Evolutionary conservation across 2,329 filamentous ascomycete species (phyloP), one percentile per base, ranked within the genome.

Genomic region (Microthyrium microscopicum): DNA sequence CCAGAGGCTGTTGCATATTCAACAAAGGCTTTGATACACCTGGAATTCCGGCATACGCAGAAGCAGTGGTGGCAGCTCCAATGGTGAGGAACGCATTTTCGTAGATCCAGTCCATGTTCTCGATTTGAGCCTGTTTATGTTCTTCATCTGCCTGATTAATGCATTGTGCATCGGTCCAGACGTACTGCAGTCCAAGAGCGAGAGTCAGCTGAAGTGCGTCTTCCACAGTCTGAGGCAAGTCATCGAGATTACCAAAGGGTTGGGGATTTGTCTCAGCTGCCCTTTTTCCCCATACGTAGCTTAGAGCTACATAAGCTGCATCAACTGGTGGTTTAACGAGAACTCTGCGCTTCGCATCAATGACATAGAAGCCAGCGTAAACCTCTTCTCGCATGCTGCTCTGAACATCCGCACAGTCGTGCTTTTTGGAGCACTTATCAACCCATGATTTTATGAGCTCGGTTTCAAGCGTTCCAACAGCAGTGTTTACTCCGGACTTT

Each of bases 61-160:
- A 25, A 16, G 20, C 17, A 5, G 25, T 26, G 18, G 33, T 20
- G n/a, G 24, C 4, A n/a, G 31, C 22, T 13, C 25, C 24, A 7
- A 33, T 25, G 20, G 31, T 33, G 21, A 27, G 17, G 8, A 25
- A 26, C 5, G 31, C 31, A 5, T 18, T 22, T 19, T 33, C 19
- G 24, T 33, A 33, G 12, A 33, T 33, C n/a, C 25, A n/a, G n/a
- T 33, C 31, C 31, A 33, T 33, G 15, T 26, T 33, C 13, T 15
- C 21, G 24, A 33, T 21, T 19, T 33, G 31, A 20, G 21, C n/a
- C 5, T 16, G 20, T 12, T 33, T 33, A 12, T 26, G 16, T 3
- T n/a, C 12, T 16, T 21, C 24, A 9, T 33, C 8, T 20, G 21
- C 19, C 11, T 33, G 31, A 9, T 33, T 19, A 17, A 33, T 33